Base-by-base conservation (phyloP, 139 green algal genomes). In the Haematococcus lacustris region DNA sequence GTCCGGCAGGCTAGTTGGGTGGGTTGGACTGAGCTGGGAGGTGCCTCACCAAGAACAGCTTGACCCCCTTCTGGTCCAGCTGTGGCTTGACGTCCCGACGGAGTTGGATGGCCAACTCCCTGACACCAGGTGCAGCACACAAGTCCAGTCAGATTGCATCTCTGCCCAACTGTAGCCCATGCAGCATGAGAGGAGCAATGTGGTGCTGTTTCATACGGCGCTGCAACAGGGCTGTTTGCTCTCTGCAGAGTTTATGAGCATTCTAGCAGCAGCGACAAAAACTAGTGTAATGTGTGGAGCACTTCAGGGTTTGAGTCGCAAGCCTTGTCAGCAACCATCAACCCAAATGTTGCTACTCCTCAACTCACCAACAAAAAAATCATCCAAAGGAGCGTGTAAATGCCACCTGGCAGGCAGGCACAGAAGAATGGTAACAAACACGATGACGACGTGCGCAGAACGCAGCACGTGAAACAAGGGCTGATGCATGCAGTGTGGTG, bases 21-120 rank as follows among this genome's bases (percentile, higher is more conserved):
- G n/a, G n/a, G n/a, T n/a, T n/a, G n/a, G n/a, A n/a, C n/a, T n/a
- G n/a, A n/a, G n/a, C n/a, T n/a, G n/a, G n/a, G n/a, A n/a, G n/a
- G n/a, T n/a, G n/a, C n/a, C n/a, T n/a, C n/a, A n/a, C n/a, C 35
- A 95, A 68, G 51, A 89, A 87, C 33, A 95, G 74, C 66, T 71
- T 59, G 70, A 53, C 28, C 35, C 70, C n/a, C 34, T 70, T 61
- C 17, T 71, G 76, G 47, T 91, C 86, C 33, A 96, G 77, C 73
- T 78, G 66, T 25, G 91, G 89, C 76, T 90, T 88, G 63, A 96
- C 76, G 40, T 97, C 89, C 1, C 86, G 62, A 1, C 76, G 70
- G 51, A 96, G 83, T 78, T 94, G 80, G 38, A 80, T 81, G 1
- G 86, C 89, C 77, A 94, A 83, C 87, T 94, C 86, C 85, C 78